A percentile compares a stretch with the other conserved stretches of the same genome.
Evolutionary conservation across 2,329 filamentous ascomycete genomes (phyloP).

Genomic region (Microdochium paspali): DNA sequence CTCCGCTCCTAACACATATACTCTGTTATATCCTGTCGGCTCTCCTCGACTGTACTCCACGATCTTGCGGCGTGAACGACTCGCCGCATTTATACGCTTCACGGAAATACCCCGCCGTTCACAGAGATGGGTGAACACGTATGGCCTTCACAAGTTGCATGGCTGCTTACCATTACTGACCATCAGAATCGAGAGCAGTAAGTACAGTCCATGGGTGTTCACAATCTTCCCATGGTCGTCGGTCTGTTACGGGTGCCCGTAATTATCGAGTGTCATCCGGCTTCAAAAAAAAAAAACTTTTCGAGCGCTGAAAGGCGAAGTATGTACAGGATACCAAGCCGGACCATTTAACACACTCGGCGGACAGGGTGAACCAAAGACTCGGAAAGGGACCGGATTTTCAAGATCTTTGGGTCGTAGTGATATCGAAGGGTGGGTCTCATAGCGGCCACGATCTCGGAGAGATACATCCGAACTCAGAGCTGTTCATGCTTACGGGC

Average conservation of each 20-base stretch:
- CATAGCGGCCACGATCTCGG: neutral
- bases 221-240: constrained; percentile 12
- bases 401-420: neutral
- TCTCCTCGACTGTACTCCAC: too few relatives aligned
- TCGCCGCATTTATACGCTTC: too few relatives aligned
- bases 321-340: constrained; percentile 1
- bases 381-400: neutral
- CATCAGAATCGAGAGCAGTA: constrained; percentile 5
- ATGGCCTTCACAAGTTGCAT: too few relatives aligned
- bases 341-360: neutral
- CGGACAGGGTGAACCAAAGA: neutral
- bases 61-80: too few relatives aligned
- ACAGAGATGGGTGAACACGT: too few relatives aligned
- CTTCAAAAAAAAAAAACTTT: constrained; percentile 8
- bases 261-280: constrained; percentile 13
- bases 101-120: too few relatives aligned
- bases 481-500: neutral
- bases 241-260: constrained; percentile 12
- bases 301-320: neutral
- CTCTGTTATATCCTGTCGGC: too few relatives aligned
- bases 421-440: neutral
- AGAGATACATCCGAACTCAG: neutral
- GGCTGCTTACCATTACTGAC: too few relatives aligned
- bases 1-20: too few relatives aligned
- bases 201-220: constrained; percentile 11